Evolutionary conservation across 2,329 filamentous ascomycete species (phyloP).

Genomic region (Xylariaceae sp.): DNA sequence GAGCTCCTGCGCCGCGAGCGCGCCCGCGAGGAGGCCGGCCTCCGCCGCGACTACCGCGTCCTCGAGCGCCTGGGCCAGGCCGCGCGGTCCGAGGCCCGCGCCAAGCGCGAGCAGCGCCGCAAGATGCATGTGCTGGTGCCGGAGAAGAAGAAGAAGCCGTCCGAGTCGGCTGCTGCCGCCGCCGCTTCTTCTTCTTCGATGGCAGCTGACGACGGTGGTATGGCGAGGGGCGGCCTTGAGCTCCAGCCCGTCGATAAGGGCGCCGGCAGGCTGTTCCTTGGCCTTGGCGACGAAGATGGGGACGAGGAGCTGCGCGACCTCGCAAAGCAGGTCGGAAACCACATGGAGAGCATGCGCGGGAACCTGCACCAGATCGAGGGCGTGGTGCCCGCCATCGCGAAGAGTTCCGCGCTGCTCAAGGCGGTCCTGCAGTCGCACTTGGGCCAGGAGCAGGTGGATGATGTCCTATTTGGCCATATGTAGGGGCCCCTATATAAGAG

Average conservation of each 20-base stretch:
- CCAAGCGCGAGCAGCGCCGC: conserved; percentile 41
- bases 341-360: conserved; percentile 48
- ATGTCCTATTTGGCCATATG: conserved; percentile 37
- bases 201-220: conserved; percentile 1
- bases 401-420: conserved; percentile 41
- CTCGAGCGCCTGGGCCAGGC: conserved; percentile 47
- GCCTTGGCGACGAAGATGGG: conserved; percentile 30
- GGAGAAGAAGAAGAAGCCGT: too few relatives aligned
- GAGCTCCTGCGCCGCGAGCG: conserved; percentile 53
- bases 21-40: conserved; percentile 44
- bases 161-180: conserved; percentile 16
- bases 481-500: too few relatives aligned
- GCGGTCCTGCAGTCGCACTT: conserved; percentile 40
- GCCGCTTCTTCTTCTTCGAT: neutral
- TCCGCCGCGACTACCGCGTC: conserved; percentile 47
- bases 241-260: conserved; percentile 11
- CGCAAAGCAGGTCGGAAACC: conserved; percentile 41
- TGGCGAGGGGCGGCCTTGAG: conserved; percentile 4
- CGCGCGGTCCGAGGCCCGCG: conserved; percentile 44
- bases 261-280: conserved; percentile 16
- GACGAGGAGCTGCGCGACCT: conserved; percentile 38
- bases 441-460: conserved; percentile 37
- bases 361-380: conserved; percentile 49
- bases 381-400: conserved; percentile 40
- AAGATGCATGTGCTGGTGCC: conserved; percentile 45